Base-by-base conservation (phyloP, 208 protist genomes). In the Leishmania tarentolae region DNA sequence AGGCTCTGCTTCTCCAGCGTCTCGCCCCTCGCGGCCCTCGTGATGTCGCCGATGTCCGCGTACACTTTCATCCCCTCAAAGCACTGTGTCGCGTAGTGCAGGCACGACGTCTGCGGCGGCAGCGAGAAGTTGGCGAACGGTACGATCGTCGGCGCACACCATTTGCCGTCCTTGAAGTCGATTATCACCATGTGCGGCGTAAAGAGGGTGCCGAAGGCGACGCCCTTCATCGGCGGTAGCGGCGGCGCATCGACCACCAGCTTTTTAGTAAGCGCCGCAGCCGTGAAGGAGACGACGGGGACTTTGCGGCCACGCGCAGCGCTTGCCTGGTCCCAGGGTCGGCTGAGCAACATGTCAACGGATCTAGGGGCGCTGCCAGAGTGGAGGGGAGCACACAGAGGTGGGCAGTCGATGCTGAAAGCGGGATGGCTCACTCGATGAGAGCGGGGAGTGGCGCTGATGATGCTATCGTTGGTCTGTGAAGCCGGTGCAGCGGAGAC, bases 41-140 rank as follows among this genome's bases (percentile, higher is more conserved):
- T 83, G 66, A 96, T 98, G 21, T 96, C 87, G 0, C 82, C 68
- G 21, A 86, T 79, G 70, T 99, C 89, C 50, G 93, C 94, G 91
- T 99, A 99, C 44, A 98, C 99, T 90, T 99, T 99, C 90, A 99
- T 94, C 50, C 99, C 99, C 86, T 99, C 99, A 83, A 99, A 99
- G 92, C 97, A 99, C 86, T 89, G 79, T 28, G 91, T 66, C 0
- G 81, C 98, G 86, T 99, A 99, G 83, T 99, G 99, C 21, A 99
- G 86, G 31, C 91, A 91, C 15, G 88, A 84, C 19, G 93, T 80
- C 52, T 98, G 94, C 24, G 98, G 98, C 31, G 97, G 82, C 40
- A 99, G 52, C 17, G 83, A 89, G 47, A 99, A 87, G 83, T 93
- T 88, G n/a, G 83, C 82, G 71, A 90, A 90, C 24, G 97, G 92